Percentiles rank a stretch among this genome's conserved stretches.
Conservation (phyloP, 129 eudicot species). For the Artemisia argyi region DNA sequence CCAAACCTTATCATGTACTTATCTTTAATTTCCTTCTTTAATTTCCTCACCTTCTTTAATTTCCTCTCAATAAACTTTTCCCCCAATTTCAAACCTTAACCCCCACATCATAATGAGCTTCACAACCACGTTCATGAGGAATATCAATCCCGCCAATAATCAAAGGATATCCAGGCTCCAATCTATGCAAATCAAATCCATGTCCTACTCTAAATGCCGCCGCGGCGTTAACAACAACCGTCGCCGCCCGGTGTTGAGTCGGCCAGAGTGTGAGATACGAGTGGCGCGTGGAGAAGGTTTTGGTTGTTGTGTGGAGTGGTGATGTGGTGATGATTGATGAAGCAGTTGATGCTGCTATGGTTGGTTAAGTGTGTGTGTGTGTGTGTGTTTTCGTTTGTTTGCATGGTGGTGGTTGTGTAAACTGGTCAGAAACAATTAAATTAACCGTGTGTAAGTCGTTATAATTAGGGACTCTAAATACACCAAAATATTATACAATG, state of each 20-base stretch:
- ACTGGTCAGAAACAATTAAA: no score
- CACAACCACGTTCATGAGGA: conserved; percentile 95
- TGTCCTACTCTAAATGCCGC: conserved; percentile 91
- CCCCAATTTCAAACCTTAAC: no score
- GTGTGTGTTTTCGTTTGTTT: no score
- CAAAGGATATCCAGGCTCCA: conserved; percentile 93
- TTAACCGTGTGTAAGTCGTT: no score
- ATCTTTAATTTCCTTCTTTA: no score
- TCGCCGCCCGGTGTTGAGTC: conserved; percentile 17
- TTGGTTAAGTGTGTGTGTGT: conserved; percentile 8
- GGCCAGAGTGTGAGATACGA: conserved; percentile 32
- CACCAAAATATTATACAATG: no score
- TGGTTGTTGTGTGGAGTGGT: conserved; percentile 28
- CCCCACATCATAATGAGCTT: conserved; percentile 96
- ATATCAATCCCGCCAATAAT: conserved; percentile 81
- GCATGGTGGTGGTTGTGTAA: no score
- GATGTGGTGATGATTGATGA: conserved; percentile 35
- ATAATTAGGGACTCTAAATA: no score
- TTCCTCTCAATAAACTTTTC: no score
- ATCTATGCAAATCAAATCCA: conserved; percentile 87
- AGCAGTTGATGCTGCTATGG: conserved; percentile 41
- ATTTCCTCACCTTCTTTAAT: no score
- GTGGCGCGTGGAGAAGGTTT: conserved; percentile 12
- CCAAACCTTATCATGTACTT: no score
- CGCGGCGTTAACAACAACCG: conserved; percentile 50